Evolutionary conservation across 495 filamentous ascomycete species (phyloP).

Genomic region (Neohortaea acidophila): DNA sequence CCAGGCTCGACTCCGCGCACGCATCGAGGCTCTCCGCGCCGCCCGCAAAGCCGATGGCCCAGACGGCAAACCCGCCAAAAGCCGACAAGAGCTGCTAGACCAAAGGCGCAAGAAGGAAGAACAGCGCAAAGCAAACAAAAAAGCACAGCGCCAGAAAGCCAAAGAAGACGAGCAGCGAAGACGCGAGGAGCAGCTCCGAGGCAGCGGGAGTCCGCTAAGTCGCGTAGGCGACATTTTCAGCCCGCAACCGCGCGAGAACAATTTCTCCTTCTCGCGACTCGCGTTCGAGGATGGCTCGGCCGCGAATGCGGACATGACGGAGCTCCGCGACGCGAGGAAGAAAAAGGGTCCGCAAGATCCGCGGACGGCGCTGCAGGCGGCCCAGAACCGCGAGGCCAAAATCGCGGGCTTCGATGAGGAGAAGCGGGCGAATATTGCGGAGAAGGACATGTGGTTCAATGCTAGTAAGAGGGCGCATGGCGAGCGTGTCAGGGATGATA

Average conservation of each 20-base stretch:
- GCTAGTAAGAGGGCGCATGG: constrained; percentile 76
- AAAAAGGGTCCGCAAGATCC: constrained; percentile 66
- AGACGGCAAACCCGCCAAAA: constrained; percentile 63
- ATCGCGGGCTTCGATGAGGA: constrained; percentile 53
- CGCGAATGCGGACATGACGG: constrained; percentile 48
- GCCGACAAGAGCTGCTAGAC: constrained; percentile 79
- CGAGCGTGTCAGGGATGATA: constrained; percentile 80
- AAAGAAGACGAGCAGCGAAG: constrained; percentile 59
- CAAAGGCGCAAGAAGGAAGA: constrained; percentile 72
- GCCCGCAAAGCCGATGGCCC: constrained; percentile 66
- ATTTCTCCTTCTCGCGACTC: constrained; percentile 76
- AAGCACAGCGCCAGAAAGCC: constrained; percentile 55
- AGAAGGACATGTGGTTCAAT: constrained; percentile 89
- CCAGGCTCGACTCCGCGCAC: constrained; percentile 58
- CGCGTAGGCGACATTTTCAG: constrained; percentile 17
- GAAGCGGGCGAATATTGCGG: constrained; percentile 69
- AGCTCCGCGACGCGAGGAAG: constrained; percentile 39
- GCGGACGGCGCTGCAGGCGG: constrained; percentile 53
- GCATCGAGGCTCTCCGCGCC: constrained; percentile 66
- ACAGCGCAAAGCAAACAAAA: constrained; percentile 71
- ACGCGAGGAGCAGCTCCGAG: constrained; percentile 36
- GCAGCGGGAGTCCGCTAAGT: constrained; percentile 18
- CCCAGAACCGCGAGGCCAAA: constrained; percentile 52
- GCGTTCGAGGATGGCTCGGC: constrained; percentile 73
- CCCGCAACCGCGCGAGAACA: constrained; percentile 34